Base-by-base conservation (phyloP, 768 basidiomycete genomes). In the Lactarius psammicola region DNA sequence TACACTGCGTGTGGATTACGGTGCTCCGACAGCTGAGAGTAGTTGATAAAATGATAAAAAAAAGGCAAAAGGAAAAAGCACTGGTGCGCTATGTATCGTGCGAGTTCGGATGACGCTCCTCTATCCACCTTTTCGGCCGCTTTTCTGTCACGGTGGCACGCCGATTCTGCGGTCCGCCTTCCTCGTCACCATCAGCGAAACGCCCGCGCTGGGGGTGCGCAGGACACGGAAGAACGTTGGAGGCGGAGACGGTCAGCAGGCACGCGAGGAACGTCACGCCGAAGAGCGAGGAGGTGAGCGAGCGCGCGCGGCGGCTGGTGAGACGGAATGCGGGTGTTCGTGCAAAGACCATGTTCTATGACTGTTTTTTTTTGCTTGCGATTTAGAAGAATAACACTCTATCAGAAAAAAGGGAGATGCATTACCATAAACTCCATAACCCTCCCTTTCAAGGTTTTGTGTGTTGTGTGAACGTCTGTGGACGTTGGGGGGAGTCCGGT, bases 211-310 rank as follows among this genome's bases (percentile, higher is more conserved):
- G 78, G 51, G 80, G 77, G 60, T 85, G 83, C n/a, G 85, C 90
- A 9, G 92, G 92, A 71, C 92, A 94, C 60, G 92, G 91, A 36
- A 94, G 78, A 46, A 92, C 79, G 73, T 83, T 85, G 26, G 91
- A 92, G 28, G 89, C 89, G 15, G 88, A 88, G 20, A 94, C 92
- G 60, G 92, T 93, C 67, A 90, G 68, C 65, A 94, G 81, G 20
- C 90, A 83, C 30, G 88, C 89, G 74, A 91, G 77, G 76, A 90
- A 92, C 3, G 92, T 94, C 71, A 90, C 76, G 71, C 84, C 87
- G 74, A 94, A 94, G 69, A 94, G 85, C 38, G 88, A 84, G 9
- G 92, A 86, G 68, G 92, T 80, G 78, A 92, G 82, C 70, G 84
- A 84, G 74, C 91, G 90, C 59, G 85, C 84, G 74, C 85, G 85